Evolutionary conservation across 2,329 filamentous ascomycete species (phyloP).

Genomic region (Ophiostoma perfectum): DNA sequence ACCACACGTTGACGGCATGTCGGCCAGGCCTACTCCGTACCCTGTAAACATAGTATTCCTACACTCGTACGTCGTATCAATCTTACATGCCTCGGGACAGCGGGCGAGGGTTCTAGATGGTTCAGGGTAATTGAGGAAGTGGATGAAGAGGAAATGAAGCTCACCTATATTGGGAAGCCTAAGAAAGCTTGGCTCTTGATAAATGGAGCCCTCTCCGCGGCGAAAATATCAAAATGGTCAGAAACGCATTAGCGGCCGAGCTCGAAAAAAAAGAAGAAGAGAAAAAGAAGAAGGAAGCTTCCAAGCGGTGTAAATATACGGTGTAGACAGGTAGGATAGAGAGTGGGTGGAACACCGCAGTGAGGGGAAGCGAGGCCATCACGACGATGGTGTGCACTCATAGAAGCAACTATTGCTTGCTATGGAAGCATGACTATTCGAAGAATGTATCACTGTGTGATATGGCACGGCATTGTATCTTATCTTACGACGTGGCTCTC

Average conservation of each 20-base stretch:
- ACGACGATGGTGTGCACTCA: neutral
- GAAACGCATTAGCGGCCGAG: slow-evolving; percentile 3
- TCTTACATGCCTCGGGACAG: no score
- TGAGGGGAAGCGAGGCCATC: slow-evolving; percentile 1
- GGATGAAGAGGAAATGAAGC: slow-evolving; percentile 10
- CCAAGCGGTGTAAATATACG: neutral
- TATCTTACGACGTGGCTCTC: no score
- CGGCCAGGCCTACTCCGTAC: neutral
- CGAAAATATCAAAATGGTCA: neutral
- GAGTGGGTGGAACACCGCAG: neutral
- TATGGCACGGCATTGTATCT: neutral
- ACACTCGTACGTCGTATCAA: no score
- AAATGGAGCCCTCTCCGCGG: neutral
- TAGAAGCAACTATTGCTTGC: neutral
- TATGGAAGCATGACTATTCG: neutral
- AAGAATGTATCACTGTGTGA: neutral
- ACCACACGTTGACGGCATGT: neutral
- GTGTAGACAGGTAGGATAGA: neutral
- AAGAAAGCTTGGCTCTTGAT: slow-evolving; percentile 4
- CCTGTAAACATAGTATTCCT: no score
- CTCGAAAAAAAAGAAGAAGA: neutral
- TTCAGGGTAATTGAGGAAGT: neutral
- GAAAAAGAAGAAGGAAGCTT: neutral
- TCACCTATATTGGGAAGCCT: neutral
- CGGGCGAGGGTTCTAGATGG: neutral